Base-by-base conservation (phyloP, 1,284 basidiomycete genomes). In the Takashimella tepidaria region DNA sequence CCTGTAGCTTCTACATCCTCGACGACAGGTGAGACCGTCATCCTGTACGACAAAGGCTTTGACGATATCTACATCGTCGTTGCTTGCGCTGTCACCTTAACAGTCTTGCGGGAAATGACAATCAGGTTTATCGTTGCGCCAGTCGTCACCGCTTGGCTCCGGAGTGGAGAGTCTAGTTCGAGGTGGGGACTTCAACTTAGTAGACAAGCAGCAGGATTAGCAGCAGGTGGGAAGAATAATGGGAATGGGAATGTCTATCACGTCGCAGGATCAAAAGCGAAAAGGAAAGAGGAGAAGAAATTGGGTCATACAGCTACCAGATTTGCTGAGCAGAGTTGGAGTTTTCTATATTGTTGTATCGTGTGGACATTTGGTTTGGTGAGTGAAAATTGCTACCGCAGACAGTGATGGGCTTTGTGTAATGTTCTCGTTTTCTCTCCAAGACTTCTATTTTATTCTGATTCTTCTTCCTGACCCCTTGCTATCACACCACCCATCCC, bases 321-420 rank as follows among this genome's bases (percentile, higher is more conserved):
- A 57, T 98, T 98, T 69, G 89, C 91, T 3, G 95, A 98, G 75
- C 95, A 98, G 76, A 88, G 89, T 49, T 98, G 92, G 89, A 84
- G 84, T 43, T 80, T 87, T 48, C 74, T 88, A 45, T 97, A 95
- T 76, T 93, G 89, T 71, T 77, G 82, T 37, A 62, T 83, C 5
- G 87, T 85, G 60, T 93, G 86, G 82, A 73, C 74, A 21, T 83
- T 85, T 65, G 92, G 92, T n/a, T 61, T 91, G 62, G 92, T 96
- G 71, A 76, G 92, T 84, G 6, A 40, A 6, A 41, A n/a, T n/a
- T n/a, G n/a, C n/a, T n/a, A n/a, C n/a, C n/a, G n/a, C n/a, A n/a
- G n/a, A n/a, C n/a, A n/a, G n/a, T n/a, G n/a, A n/a, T n/a, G n/a
- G n/a, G n/a, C n/a, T n/a, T n/a, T n/a, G n/a, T n/a, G n/a, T n/a